Evolutionary conservation across 306 rosid species (phyloP).

Genomic region (Fagus crenata): DNA sequence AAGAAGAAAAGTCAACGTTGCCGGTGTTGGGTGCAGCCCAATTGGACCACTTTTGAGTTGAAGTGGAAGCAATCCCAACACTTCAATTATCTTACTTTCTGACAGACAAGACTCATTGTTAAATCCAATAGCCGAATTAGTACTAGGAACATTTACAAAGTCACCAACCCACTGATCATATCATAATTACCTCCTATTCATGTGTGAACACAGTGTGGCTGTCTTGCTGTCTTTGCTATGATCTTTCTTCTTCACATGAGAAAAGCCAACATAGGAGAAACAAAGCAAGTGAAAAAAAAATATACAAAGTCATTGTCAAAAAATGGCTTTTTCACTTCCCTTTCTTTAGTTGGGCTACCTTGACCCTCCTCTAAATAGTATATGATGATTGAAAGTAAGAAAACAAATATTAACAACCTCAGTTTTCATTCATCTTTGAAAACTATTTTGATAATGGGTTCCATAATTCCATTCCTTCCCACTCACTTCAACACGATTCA

Average conservation of each 20-base stretch:
- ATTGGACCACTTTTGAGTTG: too few species aligned
- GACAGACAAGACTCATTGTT: too few species aligned
- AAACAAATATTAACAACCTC: background rate
- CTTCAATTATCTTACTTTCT: background rate
- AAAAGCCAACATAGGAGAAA: background rate
- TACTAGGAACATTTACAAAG: background rate
- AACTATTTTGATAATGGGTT: background rate
- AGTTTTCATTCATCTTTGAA: background rate
- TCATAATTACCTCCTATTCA: too few species aligned
- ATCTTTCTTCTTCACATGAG: background rate
- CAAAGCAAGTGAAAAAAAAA: background rate
- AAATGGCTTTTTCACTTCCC: background rate
- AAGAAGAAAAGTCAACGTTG: too few species aligned
- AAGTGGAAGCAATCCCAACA: background rate
- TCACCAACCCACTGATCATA: background rate
- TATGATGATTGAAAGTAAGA: background rate
- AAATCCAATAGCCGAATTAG: background rate
- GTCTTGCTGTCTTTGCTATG: too few species aligned
- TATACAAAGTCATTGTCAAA: background rate
- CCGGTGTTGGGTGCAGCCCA: too few species aligned
- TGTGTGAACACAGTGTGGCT: background rate
- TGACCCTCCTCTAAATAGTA: background rate
- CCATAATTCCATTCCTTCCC: background rate
- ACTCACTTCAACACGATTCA: background rate
- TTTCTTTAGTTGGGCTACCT: background rate